Percentiles rank a stretch among this genome's conserved stretches.
These are phyloP conservation scores for Populus nigra DNA, from an alignment of 345 rosid species.

Conservation along the genomic window DNA sequence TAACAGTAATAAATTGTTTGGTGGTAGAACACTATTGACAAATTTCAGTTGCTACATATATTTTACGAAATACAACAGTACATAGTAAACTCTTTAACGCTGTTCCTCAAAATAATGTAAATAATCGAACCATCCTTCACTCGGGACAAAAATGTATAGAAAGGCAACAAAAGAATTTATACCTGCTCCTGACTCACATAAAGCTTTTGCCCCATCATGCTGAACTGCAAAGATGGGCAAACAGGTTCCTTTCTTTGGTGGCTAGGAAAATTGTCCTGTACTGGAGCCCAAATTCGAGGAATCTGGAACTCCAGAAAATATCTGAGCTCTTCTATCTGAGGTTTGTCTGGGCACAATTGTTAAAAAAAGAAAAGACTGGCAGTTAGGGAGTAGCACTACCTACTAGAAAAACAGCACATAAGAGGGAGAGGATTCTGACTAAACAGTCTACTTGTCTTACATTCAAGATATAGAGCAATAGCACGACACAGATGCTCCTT, in stretches of 20 bases:
- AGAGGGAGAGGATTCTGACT: not conserved
- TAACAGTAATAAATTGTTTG: not conserved
- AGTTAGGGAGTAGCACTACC: constrained; percentile 7
- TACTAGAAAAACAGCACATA: not conserved
- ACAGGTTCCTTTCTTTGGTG: constrained; percentile 70
- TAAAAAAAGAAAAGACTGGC: not conserved
- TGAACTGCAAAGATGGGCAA: constrained; percentile 74
- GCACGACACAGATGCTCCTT: constrained; percentile 67
- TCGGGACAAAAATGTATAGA: not conserved
- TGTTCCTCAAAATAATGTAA: not conserved
- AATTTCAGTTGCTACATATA: not conserved
- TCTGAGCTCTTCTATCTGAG: constrained; percentile 68
- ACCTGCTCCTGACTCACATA: constrained; percentile 78
- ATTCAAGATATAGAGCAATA: constrained; percentile 60
- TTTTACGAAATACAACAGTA: too few species aligned
- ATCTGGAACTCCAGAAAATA: constrained; percentile 74
- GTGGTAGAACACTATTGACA: not conserved
- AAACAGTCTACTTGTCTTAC: constrained; percentile 36
- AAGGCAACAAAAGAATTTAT: not conserved
- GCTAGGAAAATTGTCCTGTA: constrained; percentile 54
- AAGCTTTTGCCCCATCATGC: constrained; percentile 77
- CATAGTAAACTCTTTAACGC: not conserved
- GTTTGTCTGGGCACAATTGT: constrained; percentile 52
- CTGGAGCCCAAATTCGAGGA: constrained; percentile 70
- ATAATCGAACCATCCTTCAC: not conserved